Percentiles rank a stretch among this genome's conserved stretches.
These are phyloP conservation scores for Nothophaeocryptopus gaeumannii DNA, from an alignment of 2,329 filamentous ascomycete species.

Conservation along the genomic window DNA sequence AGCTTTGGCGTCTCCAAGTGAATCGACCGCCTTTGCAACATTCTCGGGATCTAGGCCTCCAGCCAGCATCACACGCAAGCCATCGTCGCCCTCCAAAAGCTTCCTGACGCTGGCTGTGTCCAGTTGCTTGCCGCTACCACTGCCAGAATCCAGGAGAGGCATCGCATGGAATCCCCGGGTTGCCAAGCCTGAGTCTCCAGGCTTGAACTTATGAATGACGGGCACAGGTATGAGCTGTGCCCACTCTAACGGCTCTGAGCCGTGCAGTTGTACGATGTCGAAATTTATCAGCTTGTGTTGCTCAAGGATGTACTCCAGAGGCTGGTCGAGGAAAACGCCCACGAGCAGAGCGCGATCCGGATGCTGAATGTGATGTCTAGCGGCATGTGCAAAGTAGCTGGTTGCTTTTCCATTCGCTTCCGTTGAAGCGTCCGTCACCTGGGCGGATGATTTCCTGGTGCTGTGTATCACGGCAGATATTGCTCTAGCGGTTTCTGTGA, in stretches of 20 bases:
- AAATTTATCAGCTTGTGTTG: slow-evolving; percentile 73
- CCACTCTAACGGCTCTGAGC: slow-evolving; percentile 90
- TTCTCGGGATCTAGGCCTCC: slow-evolving; percentile 82
- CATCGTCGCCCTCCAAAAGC: slow-evolving; percentile 63
- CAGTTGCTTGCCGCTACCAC: slow-evolving; percentile 74
- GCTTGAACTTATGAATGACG: slow-evolving; percentile 81
- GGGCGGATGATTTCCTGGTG: slow-evolving; percentile 38
- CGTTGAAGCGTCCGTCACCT: slow-evolving; percentile 16
- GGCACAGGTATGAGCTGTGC: slow-evolving; percentile 84
- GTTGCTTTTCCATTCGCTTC: slow-evolving; percentile 39
- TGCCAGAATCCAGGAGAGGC: slow-evolving; percentile 81
- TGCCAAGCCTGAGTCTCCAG: slow-evolving; percentile 68
- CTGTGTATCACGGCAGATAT: slow-evolving; percentile 77
- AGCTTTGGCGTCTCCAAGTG: slow-evolving; percentile 56
- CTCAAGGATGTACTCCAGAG: slow-evolving; percentile 75
- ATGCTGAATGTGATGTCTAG: slow-evolving; percentile 46
- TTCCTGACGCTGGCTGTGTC: slow-evolving; percentile 68
- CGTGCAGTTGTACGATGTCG: slow-evolving; percentile 90
- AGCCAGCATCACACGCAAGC: slow-evolving; percentile 75
- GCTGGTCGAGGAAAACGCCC: slow-evolving; percentile 91
- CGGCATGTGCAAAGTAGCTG: slow-evolving; percentile 69
- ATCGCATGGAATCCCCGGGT: slow-evolving; percentile 77
- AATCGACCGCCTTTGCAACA: slow-evolving; percentile 63
- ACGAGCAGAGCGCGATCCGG: slow-evolving; percentile 71
- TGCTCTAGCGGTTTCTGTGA: slow-evolving; percentile 70